Percentiles rank a stretch among this genome's conserved stretches.
Conservation (phyloP, 2,329 filamentous ascomycete species). For the Fusarium subglutinans region DNA sequence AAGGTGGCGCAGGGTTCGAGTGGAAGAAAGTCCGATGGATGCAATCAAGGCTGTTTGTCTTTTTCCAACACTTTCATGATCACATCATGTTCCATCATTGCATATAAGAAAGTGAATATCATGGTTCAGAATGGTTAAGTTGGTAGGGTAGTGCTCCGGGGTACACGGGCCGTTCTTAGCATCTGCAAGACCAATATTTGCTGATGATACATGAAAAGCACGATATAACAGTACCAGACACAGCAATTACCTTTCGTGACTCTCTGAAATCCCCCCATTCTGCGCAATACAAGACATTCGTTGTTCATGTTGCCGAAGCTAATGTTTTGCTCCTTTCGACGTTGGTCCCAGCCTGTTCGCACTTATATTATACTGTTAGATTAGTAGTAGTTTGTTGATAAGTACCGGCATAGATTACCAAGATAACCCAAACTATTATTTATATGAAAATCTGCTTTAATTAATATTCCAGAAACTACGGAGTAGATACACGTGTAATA, state of each 20-base stretch:
- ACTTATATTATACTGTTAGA: not conserved
- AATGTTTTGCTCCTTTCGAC: conserved; percentile 5
- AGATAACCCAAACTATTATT: not conserved
- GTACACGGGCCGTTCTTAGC: conserved; percentile 24
- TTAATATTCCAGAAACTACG: conserved; percentile 38
- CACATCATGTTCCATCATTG: conserved; percentile 36
- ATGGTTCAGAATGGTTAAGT: conserved; percentile 23
- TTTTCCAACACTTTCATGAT: conserved; percentile 15
- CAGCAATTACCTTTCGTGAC: conserved; percentile 4
- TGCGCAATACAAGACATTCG: not conserved
- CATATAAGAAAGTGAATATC: not conserved
- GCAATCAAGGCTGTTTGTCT: not conserved
- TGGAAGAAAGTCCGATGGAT: conserved; percentile 2
- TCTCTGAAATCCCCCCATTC: not conserved
- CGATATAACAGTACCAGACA: conserved; percentile 2
- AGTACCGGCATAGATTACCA: not conserved
- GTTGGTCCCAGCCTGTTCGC: conserved; percentile 10
- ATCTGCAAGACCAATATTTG: conserved; percentile 13
- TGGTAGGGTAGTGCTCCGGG: conserved; percentile 15
- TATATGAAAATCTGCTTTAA: conserved; percentile 4
- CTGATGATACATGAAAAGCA: not conserved
- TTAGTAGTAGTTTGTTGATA: not conserved
- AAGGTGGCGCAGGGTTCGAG: conserved; percentile 22
- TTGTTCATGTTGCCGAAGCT: conserved; percentile 9
- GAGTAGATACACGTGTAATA: conserved; percentile 15